phyloP scores from a whole-genome alignment of 2,329 filamentous ascomycete species.

The Ophiosphaerella herpotricha region DNA sequence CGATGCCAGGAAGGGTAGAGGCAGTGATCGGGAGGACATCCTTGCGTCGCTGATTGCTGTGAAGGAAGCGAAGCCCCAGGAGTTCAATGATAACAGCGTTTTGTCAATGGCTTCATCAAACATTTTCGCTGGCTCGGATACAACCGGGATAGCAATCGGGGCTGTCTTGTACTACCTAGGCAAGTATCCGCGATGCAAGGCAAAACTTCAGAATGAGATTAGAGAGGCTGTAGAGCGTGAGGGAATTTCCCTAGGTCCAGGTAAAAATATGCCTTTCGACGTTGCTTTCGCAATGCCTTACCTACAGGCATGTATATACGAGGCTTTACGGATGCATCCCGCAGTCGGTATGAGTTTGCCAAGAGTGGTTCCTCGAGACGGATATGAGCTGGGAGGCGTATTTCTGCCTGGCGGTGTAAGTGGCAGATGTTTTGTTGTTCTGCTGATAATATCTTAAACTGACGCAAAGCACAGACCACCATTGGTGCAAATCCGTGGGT shows the following conservation, averaged over 20 bases:
- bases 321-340: slow-evolving; percentile 26
- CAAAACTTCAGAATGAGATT: slow-evolving; percentile 22
- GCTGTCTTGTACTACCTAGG: slow-evolving; percentile 27
- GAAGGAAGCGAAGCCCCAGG: slow-evolving; percentile 41
- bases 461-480: slow-evolving; percentile 4
- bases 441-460: background rate
- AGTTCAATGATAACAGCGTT: slow-evolving; percentile 44
- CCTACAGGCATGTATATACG: slow-evolving; percentile 26
- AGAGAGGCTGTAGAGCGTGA: slow-evolving; percentile 9
- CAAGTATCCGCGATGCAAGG: slow-evolving; percentile 17
- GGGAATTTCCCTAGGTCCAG: background rate
- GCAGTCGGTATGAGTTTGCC: slow-evolving; percentile 23
- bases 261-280: slow-evolving; percentile 13
- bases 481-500: slow-evolving; percentile 21
- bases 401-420: slow-evolving; percentile 17
- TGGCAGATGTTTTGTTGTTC: background rate
- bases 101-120: slow-evolving; percentile 43
- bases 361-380: slow-evolving; percentile 18
- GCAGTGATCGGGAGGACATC: slow-evolving; percentile 39
- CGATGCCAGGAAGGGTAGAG: slow-evolving; percentile 8
- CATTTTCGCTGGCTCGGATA: slow-evolving; percentile 51
- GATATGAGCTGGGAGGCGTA: slow-evolving; percentile 12
- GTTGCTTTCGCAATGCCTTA: slow-evolving; percentile 24
- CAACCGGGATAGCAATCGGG: slow-evolving; percentile 46
- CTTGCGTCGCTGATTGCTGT: slow-evolving; percentile 44